Conservation (phyloP, 192 early-diverging fungal species). For the Coemansia sp. region DNA sequence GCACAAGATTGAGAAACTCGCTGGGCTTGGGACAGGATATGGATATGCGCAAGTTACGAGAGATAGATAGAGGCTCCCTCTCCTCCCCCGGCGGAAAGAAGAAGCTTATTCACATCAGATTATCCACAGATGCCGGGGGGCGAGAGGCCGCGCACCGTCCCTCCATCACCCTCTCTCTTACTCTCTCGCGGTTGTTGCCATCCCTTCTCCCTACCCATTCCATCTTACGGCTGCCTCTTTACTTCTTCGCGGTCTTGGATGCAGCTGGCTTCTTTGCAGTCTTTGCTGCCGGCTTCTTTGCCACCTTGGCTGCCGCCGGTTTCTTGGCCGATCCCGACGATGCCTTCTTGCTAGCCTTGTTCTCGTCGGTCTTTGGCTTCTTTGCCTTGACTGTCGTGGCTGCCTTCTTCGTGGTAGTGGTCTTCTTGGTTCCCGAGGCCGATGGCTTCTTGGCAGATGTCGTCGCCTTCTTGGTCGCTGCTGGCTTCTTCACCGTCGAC, state of each 20-base stretch:
- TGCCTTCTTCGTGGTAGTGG: slow-evolving; percentile 20
- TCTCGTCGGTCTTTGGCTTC: slow-evolving; percentile 12
- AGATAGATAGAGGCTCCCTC: too few species aligned
- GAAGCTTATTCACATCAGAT: slow-evolving; percentile 11
- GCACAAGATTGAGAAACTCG: slow-evolving; percentile 13
- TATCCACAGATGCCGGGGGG: slow-evolving; percentile 9
- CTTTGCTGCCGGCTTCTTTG: slow-evolving; percentile 17
- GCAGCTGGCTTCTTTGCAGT: slow-evolving; percentile 14
- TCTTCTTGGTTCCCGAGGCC: slow-evolving; percentile 18
- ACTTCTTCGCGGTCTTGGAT: slow-evolving; percentile 8
- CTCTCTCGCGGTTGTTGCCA: too few species aligned
- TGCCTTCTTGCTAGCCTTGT: slow-evolving; percentile 27
- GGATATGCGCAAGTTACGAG: too few species aligned
- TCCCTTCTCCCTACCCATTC: too few species aligned
- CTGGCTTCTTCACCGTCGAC: slow-evolving; percentile 24
- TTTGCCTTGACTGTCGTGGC: slow-evolving; percentile 5
- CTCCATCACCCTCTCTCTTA: not conserved
- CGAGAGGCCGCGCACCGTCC: not conserved
- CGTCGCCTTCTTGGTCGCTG: slow-evolving; percentile 19
- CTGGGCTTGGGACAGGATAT: not conserved
- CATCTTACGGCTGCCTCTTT: too few species aligned
- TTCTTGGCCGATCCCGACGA: slow-evolving; percentile 21
- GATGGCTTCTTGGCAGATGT: slow-evolving; percentile 26
- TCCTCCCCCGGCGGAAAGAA: not conserved
- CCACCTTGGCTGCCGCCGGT: slow-evolving; percentile 13